A percentile compares a stretch with the other conserved stretches of the same genome.
Conservation (phyloP, 2,329 filamentous ascomycete genomes). For the Epichloe coenophiala region DNA sequence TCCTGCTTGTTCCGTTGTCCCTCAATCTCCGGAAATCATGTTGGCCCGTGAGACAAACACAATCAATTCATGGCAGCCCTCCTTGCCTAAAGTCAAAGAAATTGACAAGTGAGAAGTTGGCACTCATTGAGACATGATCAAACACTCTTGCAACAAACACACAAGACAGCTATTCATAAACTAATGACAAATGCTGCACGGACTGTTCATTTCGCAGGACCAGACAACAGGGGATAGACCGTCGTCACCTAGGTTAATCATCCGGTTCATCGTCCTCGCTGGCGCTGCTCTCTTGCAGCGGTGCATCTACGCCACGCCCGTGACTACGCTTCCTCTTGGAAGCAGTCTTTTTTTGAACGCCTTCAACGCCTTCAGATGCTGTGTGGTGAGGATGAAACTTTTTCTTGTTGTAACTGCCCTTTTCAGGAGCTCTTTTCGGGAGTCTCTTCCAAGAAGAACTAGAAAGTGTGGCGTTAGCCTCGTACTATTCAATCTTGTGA, state of each 20-base stretch:
- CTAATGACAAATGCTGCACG: neutral
- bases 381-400: slow-evolving; percentile 17
- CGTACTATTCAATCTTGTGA: neutral
- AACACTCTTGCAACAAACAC: neutral
- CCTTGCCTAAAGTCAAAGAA: neutral
- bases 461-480: slow-evolving; percentile 9
- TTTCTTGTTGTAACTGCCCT: slow-evolving; percentile 27
- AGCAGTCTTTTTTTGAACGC: slow-evolving; percentile 16
- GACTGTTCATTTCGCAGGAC: slow-evolving; percentile 31
- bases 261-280: slow-evolving; percentile 56
- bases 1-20: slow-evolving; percentile 49
- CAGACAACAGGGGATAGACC: slow-evolving; percentile 56
- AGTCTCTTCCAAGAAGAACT: slow-evolving; percentile 91
- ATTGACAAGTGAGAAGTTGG: neutral
- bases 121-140: neutral
- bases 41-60: slow-evolving; percentile 1
- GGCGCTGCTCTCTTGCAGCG: slow-evolving; percentile 32
- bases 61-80: neutral
- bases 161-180: neutral
- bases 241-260: slow-evolving; percentile 43
- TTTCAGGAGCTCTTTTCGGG: slow-evolving; percentile 45
- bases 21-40: slow-evolving; percentile 34
- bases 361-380: slow-evolving; percentile 33
- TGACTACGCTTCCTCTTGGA: slow-evolving; percentile 16
- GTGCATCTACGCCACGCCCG: slow-evolving; percentile 18